Base-by-base conservation (phyloP, 2,329 filamentous ascomycete genomes). In the Parasarocladium wereldwijsianum region DNA sequence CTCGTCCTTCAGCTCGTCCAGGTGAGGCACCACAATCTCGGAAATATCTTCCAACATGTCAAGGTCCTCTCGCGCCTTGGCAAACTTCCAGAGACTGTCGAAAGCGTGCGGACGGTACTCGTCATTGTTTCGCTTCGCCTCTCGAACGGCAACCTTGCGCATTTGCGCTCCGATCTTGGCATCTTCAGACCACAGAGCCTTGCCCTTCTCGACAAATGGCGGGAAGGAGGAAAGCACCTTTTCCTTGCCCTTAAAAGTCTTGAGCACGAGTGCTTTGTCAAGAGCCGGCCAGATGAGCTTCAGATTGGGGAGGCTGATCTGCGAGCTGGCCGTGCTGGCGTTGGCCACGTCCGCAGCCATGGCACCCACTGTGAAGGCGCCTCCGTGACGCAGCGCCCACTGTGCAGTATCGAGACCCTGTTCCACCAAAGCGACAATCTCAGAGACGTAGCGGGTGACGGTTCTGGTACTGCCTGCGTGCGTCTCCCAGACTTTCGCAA, bases 171-270 rank as follows among this genome's bases (percentile, higher is more conserved):
- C 66, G 15, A 81, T 53, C 8, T 47, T 45, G 0, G 47, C 36
- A 38, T 77, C 66, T 5, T 51, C 49, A 26, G 60, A 54, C 60
- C 73, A 75, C 17, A 82, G 57, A 6, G 51, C 51, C 38, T 64
- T 66, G 1, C 69, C 70, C 37, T 75, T 71, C 43, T 71, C 65
- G 1, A 80, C 73, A 42, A 96, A 90, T 34, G 73, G 68, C 4
- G 84, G 77, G 50, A 90, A 84, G 5, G 81, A 76, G 24, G 74
- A 66, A 3, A 96, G 62, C 18, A 98, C 70, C 40, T 73, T 75
- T 53, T 94, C 85, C 49, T 98, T 98, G 14, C 84, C 84, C 1
- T 79, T 68, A 64, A 93, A 98, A 1, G 86, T 93, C 62, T 94
- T 96, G 9, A 93, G 73, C 3, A 73, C 70, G 23, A 96, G 56